Base-by-base conservation (phyloP, 345 rosid species). In the Cardamine chenopodiifolia region DNA sequence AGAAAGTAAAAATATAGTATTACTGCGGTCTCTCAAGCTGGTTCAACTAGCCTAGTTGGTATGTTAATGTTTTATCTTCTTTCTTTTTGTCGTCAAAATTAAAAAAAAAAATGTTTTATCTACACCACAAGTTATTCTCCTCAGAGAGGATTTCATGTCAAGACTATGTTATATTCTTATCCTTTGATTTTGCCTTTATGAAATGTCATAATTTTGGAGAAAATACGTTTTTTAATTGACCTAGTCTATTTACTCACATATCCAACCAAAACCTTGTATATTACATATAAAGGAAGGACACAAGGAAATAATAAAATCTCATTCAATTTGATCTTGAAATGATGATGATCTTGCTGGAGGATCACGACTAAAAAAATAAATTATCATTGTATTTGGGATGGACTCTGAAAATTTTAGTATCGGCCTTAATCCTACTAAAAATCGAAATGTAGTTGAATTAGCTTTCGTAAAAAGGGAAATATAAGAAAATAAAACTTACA, bases 261-360 rank as follows among this genome's bases (percentile, higher is more conserved):
- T 18, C 48, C 44, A 61, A 60, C 74, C 47, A 69, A 61, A 60
- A 35, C 42, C 45, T 7, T 69, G 26, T 59, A 35, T 48, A 56
- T 57, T 32, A 32, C 72, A 74, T 56, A 53, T 54, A 8, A 19
- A 66, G 23, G 32, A 45, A 49, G 34, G 6, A 49, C 67, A 50
- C 66, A 39, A 26, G 9, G 32, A 37, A 37, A 48, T 34, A 67
- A 50, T 50, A 40, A 75, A 68, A 42, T 42, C 29, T 61, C 79
- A 53, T 62, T 70, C 65, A 35, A 11, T 52, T 76, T 42, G 32
- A 60, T 29, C 17, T 13, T 56, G 55, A 75, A 39, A 57, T 22
- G 98, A 88, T n/a, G 96, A 88, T 45, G 88, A 72, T 70, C 97
- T 80, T 19, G 85, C 86, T 64, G 55, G 77, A 31, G 97, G 97